A percentile compares a stretch with the other conserved stretches of the same genome.
phyloP scores from a whole-genome alignment of 78 protist species.

The Bigelowiella natans region DNA sequence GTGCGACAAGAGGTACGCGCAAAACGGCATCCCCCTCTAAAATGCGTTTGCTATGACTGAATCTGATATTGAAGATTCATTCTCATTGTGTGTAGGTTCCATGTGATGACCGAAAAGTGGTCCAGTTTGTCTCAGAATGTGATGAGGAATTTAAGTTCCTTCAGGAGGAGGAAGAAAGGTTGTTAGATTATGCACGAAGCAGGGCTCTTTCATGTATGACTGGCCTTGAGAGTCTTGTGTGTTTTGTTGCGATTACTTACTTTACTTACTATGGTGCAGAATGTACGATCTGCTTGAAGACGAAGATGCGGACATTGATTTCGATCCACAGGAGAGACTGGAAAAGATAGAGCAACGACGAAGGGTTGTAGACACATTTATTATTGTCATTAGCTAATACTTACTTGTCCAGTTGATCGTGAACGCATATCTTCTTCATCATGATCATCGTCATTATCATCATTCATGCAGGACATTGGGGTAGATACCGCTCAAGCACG shows the following conservation, averaged over 20 bases:
- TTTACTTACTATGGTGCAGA: no score
- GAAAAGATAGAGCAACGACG: neutral
- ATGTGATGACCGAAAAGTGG: neutral
- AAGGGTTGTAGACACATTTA: no score
- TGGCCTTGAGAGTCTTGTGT: neutral
- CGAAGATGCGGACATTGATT: neutral
- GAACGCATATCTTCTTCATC: no score
- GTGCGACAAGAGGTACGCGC: neutral
- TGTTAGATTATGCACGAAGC: no score
- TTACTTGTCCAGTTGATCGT: no score
- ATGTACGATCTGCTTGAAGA: neutral
- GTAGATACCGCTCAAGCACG: neutral
- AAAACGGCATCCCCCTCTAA: no score
- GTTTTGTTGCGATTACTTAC: no score
- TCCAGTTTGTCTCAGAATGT: neutral
- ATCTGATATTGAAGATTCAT: no score
- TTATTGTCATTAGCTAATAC: no score
- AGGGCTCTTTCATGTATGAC: neutral
- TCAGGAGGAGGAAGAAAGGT: neutral
- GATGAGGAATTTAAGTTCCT: neutral
- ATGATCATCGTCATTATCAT: no score
- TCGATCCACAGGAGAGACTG: neutral
- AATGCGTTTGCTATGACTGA: no score
- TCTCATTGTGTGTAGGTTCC: no score
- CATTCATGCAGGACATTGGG: slow-evolving; percentile 1